Percentiles rank a stretch among this genome's conserved stretches.
These are phyloP conservation scores for Macrophomina phaseolina DNA, from an alignment of 2,329 filamentous ascomycete genomes.

Conservation along the genomic window DNA sequence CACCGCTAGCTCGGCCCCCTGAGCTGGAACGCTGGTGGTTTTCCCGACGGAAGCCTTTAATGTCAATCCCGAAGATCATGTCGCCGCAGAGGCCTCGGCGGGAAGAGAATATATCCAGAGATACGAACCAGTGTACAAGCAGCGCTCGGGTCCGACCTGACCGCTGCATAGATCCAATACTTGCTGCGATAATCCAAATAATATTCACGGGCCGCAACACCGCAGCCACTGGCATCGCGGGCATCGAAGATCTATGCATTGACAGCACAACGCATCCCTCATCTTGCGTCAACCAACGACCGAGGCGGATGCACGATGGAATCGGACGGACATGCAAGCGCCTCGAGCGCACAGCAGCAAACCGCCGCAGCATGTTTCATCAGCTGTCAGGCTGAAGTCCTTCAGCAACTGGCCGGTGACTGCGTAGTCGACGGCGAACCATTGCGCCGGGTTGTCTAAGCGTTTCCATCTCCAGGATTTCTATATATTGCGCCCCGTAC, in stretches of 20 bases:
- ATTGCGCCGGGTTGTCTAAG: conserved; percentile 7
- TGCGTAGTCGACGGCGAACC: neutral
- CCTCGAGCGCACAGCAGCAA: conserved; percentile 19
- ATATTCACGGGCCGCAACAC: neutral
- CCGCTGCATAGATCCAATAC: conserved; percentile 17
- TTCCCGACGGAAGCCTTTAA: neutral
- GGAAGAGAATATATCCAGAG: conserved; percentile 1
- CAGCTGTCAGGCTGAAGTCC: conserved; percentile 15
- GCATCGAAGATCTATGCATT: conserved; percentile 10
- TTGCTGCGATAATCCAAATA: conserved; percentile 16
- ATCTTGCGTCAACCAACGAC: conserved; percentile 25
- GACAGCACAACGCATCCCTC: conserved; percentile 19
- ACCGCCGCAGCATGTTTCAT: conserved; percentile 21
- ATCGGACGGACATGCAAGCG: conserved; percentile 20
- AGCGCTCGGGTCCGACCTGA: conserved; percentile 3
- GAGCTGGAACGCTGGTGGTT: conserved; percentile 6
- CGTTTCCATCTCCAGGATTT: conserved; percentile 10
- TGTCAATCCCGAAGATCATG: conserved; percentile 5
- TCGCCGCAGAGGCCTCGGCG: conserved; percentile 7
- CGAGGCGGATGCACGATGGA: conserved; percentile 19
- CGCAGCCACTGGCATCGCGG: neutral
- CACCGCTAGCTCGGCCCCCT: conserved; percentile 15
- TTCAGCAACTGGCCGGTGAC: neutral
- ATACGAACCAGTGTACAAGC: neutral
- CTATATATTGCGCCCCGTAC: conserved; percentile 24